Evolutionary conservation across 108 stramenopile genomes (phyloP), one percentile per base, ranked within the genome.

Genomic region (Nitzschia inconspicua): DNA sequence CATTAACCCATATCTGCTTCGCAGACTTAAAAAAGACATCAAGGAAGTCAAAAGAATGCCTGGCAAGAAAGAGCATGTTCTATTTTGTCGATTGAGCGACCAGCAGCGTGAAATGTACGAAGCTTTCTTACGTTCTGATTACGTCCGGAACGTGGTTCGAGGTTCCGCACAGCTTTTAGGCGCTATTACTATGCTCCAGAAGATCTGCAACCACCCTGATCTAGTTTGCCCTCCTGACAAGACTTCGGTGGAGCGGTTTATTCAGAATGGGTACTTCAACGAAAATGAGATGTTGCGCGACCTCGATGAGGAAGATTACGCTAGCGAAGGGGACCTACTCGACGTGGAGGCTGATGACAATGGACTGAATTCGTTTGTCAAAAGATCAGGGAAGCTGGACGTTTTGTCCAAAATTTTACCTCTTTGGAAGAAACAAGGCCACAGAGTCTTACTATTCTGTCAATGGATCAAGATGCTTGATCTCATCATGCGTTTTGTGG

Each of bases 121-220:
- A 59, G 70, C 81, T 2, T 88, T 80, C 57, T 57, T 92, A 2
- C 65, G 58, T 16, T 85, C 84, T 36, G 91, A 92, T 57, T 70
- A 73, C 27, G 85, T 86, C 0, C 73, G 65, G 30, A 66, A 75
- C 41, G 70, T 91, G 6, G 36, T 89, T 44, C 62, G 76, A 44
- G 84, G 91, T 1, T 66, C 77, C 14, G 57, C 61, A 18, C 87
- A 72, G 30, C 59, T 83, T 29, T 81, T 99, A 13, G 82, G 77
- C 35, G 92, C 97, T 3, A 88, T 99, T 37, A 91, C 88, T 14
- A 75, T 90, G 52, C 68, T 97, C 7, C 72, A 96, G 57, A 97
- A 97, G 60, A 83, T 99, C 26, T 99, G 97, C 73, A 98, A 98
- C 65, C 98, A 99, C 49, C 93, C 98, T 11, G 96, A 95, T 66